Conservation (phyloP, 331 rosid species). For the Arachis monticola region DNA sequence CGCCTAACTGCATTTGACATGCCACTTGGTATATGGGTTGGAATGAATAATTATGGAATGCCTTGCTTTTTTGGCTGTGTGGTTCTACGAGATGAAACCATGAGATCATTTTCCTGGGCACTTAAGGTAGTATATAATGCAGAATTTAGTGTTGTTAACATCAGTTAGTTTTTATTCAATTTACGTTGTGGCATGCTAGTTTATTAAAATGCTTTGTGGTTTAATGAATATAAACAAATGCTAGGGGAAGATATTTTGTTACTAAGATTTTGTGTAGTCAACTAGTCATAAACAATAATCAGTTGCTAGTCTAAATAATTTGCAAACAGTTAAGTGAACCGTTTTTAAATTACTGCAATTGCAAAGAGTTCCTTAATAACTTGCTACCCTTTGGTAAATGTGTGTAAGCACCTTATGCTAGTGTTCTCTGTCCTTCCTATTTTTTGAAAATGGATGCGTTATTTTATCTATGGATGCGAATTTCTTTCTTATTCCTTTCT, state of each 20-base stretch:
- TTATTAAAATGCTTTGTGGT: slow-evolving; percentile 23
- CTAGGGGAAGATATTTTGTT: slow-evolving; percentile 6
- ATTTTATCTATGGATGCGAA: slow-evolving; percentile 20
- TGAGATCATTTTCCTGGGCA: slow-evolving; percentile 89
- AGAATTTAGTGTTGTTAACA: slow-evolving; percentile 21
- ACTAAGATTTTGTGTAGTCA: slow-evolving; percentile 15
- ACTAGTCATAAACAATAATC: slow-evolving; percentile 8
- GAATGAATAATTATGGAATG: slow-evolving; percentile 95
- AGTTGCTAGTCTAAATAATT: slow-evolving; percentile 22
- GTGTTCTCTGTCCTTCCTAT: slow-evolving; percentile 19
- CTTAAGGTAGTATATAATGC: slow-evolving; percentile 67
- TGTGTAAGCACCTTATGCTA: slow-evolving; percentile 15
- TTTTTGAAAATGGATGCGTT: slow-evolving; percentile 22
- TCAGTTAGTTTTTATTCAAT: slow-evolving; percentile 25
- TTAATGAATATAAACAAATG: slow-evolving; percentile 27
- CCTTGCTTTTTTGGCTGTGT: slow-evolving; percentile 97
- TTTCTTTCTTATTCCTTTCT: slow-evolving; percentile 17
- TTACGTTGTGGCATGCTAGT: slow-evolving; percentile 20
- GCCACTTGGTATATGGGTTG: slow-evolving; percentile 98
- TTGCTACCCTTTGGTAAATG: slow-evolving; percentile 19
- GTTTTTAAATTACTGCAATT: slow-evolving; percentile 19
- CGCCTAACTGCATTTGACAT: slow-evolving; percentile 90
- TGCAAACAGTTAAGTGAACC: slow-evolving; percentile 18
- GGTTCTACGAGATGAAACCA: slow-evolving; percentile 82
- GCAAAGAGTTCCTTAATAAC: slow-evolving; percentile 24